Evolutionary conservation across 257 asterid genomes (phyloP).

Genomic region (Plantago ovata): DNA sequence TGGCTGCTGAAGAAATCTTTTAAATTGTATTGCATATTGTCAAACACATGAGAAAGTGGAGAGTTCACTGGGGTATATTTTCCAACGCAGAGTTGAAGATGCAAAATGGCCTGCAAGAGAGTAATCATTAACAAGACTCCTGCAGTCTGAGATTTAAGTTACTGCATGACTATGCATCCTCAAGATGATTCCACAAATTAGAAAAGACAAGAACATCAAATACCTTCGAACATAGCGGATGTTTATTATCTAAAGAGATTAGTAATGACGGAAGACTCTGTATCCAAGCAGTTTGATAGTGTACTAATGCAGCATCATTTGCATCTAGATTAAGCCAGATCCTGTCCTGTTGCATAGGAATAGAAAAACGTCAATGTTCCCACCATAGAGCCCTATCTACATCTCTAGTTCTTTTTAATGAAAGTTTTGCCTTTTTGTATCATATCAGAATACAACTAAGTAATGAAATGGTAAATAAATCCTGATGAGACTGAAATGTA

Average conservation of each 20-base stretch:
- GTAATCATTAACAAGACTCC: constrained; percentile 9
- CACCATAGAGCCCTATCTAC: no score
- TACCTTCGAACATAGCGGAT: constrained; percentile 67
- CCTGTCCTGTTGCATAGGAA: constrained; percentile 44
- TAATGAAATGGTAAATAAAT: constrained; percentile 11
- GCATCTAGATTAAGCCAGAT: constrained; percentile 35
- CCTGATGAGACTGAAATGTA: constrained; percentile 3
- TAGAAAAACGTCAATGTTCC: background rate
- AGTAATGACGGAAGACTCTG: constrained; percentile 69
- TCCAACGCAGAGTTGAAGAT: constrained; percentile 60
- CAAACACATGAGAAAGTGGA: constrained; percentile 50
- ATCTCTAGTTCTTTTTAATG: background rate
- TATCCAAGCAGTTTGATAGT: constrained; percentile 57
- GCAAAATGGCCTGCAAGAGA: constrained; percentile 69
- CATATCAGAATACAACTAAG: constrained; percentile 17
- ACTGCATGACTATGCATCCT: constrained; percentile 12
- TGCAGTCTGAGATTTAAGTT: constrained; percentile 6
- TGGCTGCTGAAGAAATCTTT: constrained; percentile 48
- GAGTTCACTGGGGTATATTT: constrained; percentile 47
- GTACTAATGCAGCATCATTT: constrained; percentile 47
- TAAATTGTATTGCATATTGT: constrained; percentile 45
- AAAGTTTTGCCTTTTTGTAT: background rate
- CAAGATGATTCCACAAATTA: constrained; percentile 6
- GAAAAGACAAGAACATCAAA: constrained; percentile 17
- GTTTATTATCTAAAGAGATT: constrained; percentile 52